A percentile compares a stretch with the other conserved stretches of the same genome.
phyloP scores from a whole-genome alignment of 306 rosid genomes.

The Quercus bicolor region DNA sequence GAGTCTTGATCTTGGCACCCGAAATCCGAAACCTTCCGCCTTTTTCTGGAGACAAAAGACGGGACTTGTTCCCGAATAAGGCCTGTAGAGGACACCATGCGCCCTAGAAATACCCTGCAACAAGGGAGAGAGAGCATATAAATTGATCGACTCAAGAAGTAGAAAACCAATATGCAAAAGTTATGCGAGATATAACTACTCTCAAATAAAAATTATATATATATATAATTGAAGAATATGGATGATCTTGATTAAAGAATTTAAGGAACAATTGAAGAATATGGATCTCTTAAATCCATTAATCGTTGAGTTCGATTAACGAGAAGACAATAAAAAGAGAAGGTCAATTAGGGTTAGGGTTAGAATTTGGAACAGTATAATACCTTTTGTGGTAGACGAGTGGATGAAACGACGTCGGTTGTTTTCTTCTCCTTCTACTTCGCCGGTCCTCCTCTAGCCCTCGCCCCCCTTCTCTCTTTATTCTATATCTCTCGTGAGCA shows the following conservation, averaged over 20 bases:
- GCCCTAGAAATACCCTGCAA: not conserved
- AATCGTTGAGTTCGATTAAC: not conserved
- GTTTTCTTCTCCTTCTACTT: not conserved
- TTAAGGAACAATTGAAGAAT: not conserved
- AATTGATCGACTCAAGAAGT: not conserved
- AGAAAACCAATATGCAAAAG: not conserved
- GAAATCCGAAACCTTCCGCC: constrained; percentile 28
- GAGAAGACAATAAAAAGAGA: not conserved
- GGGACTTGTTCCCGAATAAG: constrained; percentile 19
- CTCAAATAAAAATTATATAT: too few species aligned
- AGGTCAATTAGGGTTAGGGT: not conserved
- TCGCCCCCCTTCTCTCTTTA: not conserved
- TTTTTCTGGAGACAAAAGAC: constrained; percentile 17
- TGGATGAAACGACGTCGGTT: not conserved
- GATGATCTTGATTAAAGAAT: not conserved
- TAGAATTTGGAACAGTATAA: not conserved
- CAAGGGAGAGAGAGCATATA: not conserved
- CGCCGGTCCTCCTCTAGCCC: not conserved
- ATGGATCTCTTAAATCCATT: not conserved
- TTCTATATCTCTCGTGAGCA: not conserved
- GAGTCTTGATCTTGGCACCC: constrained; percentile 27
- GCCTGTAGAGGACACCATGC: constrained; percentile 36
- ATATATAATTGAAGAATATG: too few species aligned
- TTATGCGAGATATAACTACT: not conserved
- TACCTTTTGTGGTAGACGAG: not conserved